A percentile compares a stretch with the other conserved stretches of the same genome.
phyloP scores from a whole-genome alignment of 179 eudicot species.

The Silene vulgaris region DNA sequence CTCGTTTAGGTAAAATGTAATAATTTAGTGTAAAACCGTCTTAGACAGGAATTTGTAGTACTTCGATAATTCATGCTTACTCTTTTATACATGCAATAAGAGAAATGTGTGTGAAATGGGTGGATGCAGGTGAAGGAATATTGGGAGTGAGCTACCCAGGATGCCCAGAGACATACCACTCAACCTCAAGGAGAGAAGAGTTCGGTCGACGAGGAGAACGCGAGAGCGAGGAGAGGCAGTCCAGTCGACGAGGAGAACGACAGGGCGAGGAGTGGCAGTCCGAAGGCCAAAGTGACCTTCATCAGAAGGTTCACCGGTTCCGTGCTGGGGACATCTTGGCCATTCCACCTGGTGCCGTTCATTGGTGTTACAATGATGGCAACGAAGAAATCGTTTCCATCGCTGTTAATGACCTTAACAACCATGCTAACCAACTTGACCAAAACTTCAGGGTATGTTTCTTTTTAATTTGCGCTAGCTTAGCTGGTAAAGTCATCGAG shows the following conservation, averaged over 20 bases:
- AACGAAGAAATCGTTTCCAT: slow-evolving; percentile 49
- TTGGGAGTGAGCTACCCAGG: slow-evolving; percentile 58
- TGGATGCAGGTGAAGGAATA: slow-evolving; percentile 48
- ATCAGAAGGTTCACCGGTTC: slow-evolving; percentile 65
- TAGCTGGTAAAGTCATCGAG: no score
- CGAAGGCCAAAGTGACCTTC: slow-evolving; percentile 33
- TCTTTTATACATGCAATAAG: no score
- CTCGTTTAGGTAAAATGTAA: no score
- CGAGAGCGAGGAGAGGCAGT: slow-evolving; percentile 13
- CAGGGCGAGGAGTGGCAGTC: slow-evolving; percentile 11
- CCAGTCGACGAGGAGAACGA: slow-evolving; percentile 14
- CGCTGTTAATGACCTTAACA: slow-evolving; percentile 53
- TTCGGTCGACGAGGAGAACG: slow-evolving; percentile 14
- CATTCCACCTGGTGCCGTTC: slow-evolving; percentile 57
- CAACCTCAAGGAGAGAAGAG: slow-evolving; percentile 22
- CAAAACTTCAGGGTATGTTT: slow-evolving; percentile 42
- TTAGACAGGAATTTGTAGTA: no score
- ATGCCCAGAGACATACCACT: slow-evolving; percentile 65
- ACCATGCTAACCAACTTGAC: slow-evolving; percentile 72
- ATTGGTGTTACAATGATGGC: slow-evolving; percentile 68
- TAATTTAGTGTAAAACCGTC: no score
- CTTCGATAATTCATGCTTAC: no score
- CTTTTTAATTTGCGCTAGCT: no score
- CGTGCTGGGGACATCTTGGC: slow-evolving; percentile 59
- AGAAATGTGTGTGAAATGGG: not conserved